Percentiles rank a stretch among this genome's conserved stretches.
Evolutionary conservation across 345 rosid species (phyloP).

Genomic region (Sonneratia alba): DNA sequence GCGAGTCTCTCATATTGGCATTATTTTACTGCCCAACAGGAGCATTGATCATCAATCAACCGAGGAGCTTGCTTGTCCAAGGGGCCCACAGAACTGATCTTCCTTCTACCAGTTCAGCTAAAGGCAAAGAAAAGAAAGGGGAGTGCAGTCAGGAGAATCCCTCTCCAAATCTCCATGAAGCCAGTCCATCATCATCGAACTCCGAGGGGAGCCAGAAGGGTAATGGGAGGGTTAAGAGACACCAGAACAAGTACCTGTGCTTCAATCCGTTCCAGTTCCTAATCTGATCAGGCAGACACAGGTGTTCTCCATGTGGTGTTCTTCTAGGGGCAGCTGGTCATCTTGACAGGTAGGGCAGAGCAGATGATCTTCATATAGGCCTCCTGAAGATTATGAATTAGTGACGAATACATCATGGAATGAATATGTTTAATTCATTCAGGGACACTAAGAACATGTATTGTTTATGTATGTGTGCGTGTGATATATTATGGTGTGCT

Average conservation of each 20-base stretch:
- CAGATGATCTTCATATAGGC: neutral
- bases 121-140: slow-evolving; percentile 2
- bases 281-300: neutral
- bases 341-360: neutral
- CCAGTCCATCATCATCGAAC: neutral
- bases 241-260: slow-evolving; percentile 27
- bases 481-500: neutral
- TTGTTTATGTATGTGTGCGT: neutral
- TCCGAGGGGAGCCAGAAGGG: slow-evolving; percentile 15
- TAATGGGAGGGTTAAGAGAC: slow-evolving; percentile 16
- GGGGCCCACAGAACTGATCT: neutral
- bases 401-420: neutral
- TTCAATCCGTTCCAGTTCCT: slow-evolving; percentile 27
- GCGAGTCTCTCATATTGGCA: neutral
- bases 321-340: too few relatives aligned
- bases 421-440: neutral
- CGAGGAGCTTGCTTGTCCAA: neutral
- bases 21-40: neutral
- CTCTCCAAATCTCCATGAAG: neutral
- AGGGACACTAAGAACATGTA: neutral
- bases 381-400: neutral
- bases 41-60: neutral
- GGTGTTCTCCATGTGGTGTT: too few relatives aligned
- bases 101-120: neutral
- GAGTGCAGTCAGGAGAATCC: neutral